A percentile compares a stretch with the other conserved stretches of the same genome.
Evolutionary conservation across 345 rosid species (phyloP).

Genomic region (Capsella bursapastoris): DNA sequence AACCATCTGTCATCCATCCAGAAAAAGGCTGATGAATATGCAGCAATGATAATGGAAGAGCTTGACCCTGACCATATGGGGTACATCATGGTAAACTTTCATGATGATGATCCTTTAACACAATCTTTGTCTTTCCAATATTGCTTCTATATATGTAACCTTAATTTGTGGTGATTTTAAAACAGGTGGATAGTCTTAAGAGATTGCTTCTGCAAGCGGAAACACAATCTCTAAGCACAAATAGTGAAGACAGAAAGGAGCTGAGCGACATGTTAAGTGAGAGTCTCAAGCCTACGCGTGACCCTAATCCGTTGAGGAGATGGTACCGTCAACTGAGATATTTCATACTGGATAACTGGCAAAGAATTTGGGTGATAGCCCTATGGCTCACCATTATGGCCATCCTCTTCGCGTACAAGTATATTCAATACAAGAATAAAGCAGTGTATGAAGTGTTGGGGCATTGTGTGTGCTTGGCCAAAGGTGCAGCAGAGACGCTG

Average conservation of each 20-base stretch:
- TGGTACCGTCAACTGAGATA: conserved; percentile 43
- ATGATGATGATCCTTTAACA: neutral
- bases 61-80: conserved; percentile 67
- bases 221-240: conserved; percentile 32
- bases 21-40: conserved; percentile 71
- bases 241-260: conserved; percentile 54
- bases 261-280: conserved; percentile 69
- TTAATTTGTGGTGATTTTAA: neutral
- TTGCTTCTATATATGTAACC: neutral
- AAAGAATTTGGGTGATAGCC: conserved; percentile 66
- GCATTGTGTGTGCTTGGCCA: conserved; percentile 69
- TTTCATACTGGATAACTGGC: conserved; percentile 66
- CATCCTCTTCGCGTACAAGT: conserved; percentile 63
- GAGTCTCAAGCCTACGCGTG: conserved; percentile 69
- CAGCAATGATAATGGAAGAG: conserved; percentile 79
- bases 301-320: conserved; percentile 53
- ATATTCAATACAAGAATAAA: conserved; percentile 52
- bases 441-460: conserved; percentile 65
- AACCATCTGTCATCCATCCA: conserved; percentile 65
- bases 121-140: neutral
- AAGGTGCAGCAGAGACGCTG: conserved; percentile 71
- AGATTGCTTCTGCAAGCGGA: conserved; percentile 57
- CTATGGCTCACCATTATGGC: conserved; percentile 62
- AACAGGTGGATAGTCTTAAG: conserved; percentile 65
- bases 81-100: conserved; percentile 61